Evolutionary conservation across 2,329 filamentous ascomycete genomes (phyloP), one percentile per base, ranked within the genome.

Genomic region (Talaromyces sp.): DNA sequence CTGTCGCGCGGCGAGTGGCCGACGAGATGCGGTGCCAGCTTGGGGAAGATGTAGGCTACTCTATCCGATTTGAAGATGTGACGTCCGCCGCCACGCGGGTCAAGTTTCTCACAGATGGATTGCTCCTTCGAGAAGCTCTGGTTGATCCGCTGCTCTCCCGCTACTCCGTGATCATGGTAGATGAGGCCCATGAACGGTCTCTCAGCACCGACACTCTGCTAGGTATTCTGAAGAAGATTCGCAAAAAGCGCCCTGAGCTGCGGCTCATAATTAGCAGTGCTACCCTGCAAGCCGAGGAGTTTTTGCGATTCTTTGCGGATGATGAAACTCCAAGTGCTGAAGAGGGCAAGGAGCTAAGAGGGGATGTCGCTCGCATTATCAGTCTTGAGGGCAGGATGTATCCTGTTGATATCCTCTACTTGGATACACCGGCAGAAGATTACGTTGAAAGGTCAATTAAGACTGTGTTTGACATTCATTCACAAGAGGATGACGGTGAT

Each of bases 111-210:
- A 99, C 93, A 0, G 95, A 99, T 77, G 93, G 93, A 0, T 81
- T 99, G 55, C 83, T 99, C 33, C 86, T 99, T 58, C 83, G 93
- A 69, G 95, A 99, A 77, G 95, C 93, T 30, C 83, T 99, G 4
- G 91, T 97, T 3, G 95, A 99, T 74, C 95, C 95, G 13, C 78
- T 98, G 3, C 78, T 99, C 39, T 95, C 91, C 22, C 85, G 92
- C 11, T 99, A 99, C 73, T 96, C 92, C 0, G 89, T 96, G 52
- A 91, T 99, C 68, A 97, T 99, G 92, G 90, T 99, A 8, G 95
- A 99, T 72, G 93, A 98, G 77, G 95, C 93, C 7, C 95, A 99
- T 72, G 93, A 98, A 76, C 84, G 95, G 59, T 96, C 92, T 55
- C 84, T 98, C 62, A 96, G 91, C 73, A 96, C 93, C 0, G 95